Evolutionary conservation across 805 yeast genomes (phyloP), one percentile per base, ranked within the genome.

Genomic region (Ascoidea rubescens): DNA sequence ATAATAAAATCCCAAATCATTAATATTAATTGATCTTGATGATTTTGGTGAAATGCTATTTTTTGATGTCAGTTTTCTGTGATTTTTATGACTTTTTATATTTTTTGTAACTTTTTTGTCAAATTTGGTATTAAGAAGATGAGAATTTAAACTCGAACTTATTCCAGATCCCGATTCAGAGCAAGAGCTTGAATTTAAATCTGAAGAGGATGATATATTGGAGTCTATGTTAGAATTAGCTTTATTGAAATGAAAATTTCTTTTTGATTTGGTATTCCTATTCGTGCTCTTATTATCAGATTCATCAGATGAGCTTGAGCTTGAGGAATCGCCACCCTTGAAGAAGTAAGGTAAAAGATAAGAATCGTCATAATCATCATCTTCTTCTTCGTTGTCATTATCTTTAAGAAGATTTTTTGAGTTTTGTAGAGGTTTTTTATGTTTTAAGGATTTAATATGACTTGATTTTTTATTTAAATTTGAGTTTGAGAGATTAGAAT

Each of bases 111-210:
- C 62, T 16, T 58, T 62, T 44, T 62, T 60, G 7, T 67, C 66
- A 6, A 61, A 68, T 37, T n/a, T n/a, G n/a, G n/a, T n/a, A n/a
- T n/a, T n/a, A n/a, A n/a, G n/a, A n/a, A n/a, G n/a, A n/a, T n/a
- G n/a, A n/a, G 52, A 5, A 50, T 54, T 30, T 55, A 58, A 31
- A 60, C 62, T 43, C 54, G 58, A 10, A 60, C 62, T n/a, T 61
- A 63, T 14, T 59, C 63, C 42, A 65, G 71, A 17, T 62, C 62
- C 6, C 77, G 70, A 28, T 75, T 71, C 62, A 86, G 82, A 58
- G 85, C 82, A 64, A 5, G 59, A 56, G 6, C 57, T 57, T 55
- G 59, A 51, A 56, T 63, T 33, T 7, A 10, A 33, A 33, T 33
- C 42, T 33, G 42, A 33, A 33, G 6, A 6, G 10, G 42, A 33